Base-by-base conservation (phyloP, 1,139 yeast genomes). In the Pneumocystis canis region DNA sequence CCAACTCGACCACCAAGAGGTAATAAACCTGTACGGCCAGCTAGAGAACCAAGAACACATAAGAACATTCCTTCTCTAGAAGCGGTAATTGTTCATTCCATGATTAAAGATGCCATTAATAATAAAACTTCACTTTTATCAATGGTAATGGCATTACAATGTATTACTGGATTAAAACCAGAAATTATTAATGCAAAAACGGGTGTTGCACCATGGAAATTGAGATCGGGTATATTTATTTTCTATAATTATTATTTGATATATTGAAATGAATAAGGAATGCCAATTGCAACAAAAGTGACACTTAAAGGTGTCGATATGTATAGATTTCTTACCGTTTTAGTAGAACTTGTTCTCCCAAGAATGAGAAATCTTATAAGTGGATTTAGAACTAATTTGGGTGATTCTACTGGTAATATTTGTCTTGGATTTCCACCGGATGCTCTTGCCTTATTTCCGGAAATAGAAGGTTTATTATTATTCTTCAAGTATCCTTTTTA, bases 281-380 rank as follows among this genome's bases (percentile, higher is more conserved):
- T 84, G 78, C 85, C 87, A 61, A 87, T 95, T 82, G 99, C 98
- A 63, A 96, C 95, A 65, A 87, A 87, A 72, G 85, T 85, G 28
- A 83, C 82, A 66, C 77, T 94, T 65, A 78, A 79, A 47, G 98
- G 97, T 60, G 81, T 85, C 67, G 88, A 88, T 64, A 87, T 90
- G 85, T 77, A 84, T 63, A 97, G 89, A 75, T 92, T 94, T 71
- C 73, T 94, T 65, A 76, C 86, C 30, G 92, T 98, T 0, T 77
- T 94, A 70, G 83, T 95, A 1, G 98, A 94, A 74, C 78, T 94
- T 69, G 98, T 94, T 35, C 80, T 92, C 69, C 98, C 99, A 61
- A 82, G 96, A 75, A 83, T 90, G 66, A 86, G 95, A 80, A 88
- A 90, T 60, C 3, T 47, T 20, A 92, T 87, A 74, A 77, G 78